Evolutionary conservation across 441 rosid species (phyloP), one percentile per base, ranked within the genome.

Genomic region (Macaranga tanarius): DNA sequence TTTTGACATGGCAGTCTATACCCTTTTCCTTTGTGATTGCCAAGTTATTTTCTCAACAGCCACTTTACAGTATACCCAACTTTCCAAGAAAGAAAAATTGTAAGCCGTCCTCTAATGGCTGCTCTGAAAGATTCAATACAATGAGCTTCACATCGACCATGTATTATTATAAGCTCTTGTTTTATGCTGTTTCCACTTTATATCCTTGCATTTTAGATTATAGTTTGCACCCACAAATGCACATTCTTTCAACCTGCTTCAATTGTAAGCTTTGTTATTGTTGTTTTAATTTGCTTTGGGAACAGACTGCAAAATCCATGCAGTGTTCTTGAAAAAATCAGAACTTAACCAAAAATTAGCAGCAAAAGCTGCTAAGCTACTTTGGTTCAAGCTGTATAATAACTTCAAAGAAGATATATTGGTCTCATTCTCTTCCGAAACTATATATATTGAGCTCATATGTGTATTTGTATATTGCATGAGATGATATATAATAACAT

Each of bases 41-140:
- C 38, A 34, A 34, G 7, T 34, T 34, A 34, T 34, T 10, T 57
- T 58, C 59, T 60, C 25, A 7, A 47, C 59, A 34, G 20, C 26
- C 20, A 54, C 55, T 44, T 68, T 17, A 25, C 42, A 34, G 52
- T 62, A 48, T 71, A 42, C 59, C 59, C 61, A 62, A 52, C 68
- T 47, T 64, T 60, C 62, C 13, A 52, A 26, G 59, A 40, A 62
- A 50, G 34, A 23, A 62, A 75, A 59, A 73, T 10, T 4, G 54
- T 65, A 67, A 66, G 7, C 54, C 60, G 9, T 44, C 73, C 28
- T 31, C 45, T 15, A 77, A 71, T 11, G 12, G 22, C 34, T 28
- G 59, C 52, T 45, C 28, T 63, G 25, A 34, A 54, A n/a, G 48
- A 22, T 20, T 12, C 1, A 12, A 45, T 11, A 9, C 50, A 20